Evolutionary conservation across 306 rosid genomes (phyloP), one percentile per base, ranked within the genome.

Genomic region (Rosa rugosa): DNA sequence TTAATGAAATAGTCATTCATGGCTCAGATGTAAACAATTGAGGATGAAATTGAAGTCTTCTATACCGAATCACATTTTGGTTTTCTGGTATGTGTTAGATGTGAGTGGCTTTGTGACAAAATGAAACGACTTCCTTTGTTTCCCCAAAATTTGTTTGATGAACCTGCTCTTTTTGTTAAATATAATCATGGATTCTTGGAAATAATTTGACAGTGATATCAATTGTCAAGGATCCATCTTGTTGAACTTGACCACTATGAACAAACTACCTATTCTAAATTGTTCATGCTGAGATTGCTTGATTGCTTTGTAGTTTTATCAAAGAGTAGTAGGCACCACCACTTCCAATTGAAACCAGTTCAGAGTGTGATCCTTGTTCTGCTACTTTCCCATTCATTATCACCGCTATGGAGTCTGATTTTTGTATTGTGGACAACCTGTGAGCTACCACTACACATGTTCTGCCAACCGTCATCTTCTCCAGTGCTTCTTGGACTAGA

Each of bases 401-500:
- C 65, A 92, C 91, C 34, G 87, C 96, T 46, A 90, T 87, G 76
- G 90, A 72, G 62, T 88, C 84, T 54, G 83, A 91, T 40, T 76
- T 86, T 23, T 90, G 96, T 71, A 89, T 90, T 57, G 93, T 94
- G 56, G 96, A 89, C 86, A 92, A 77, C 38, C 94, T 87, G 54
- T 89, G 97, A 73, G 94, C 97, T 74, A 94, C 90, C 23, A 90
- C 85, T 8, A 88, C 86, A 76, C 97, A 83, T 57, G 97, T 92
- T 83, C 94, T 85, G 60, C 89, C 86, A n/a, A 88, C 85, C 97
- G 92, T 88, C 89, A 92, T 89, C 83, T 90, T 88, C 82, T 94
- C 94, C 25, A 84, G 27, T 14, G 97, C 93, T 77, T 87, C 93
- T 68, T 94, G 96, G 64, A 92, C 97, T 54, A 90, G 71, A 54